phyloP scores from a whole-genome alignment of 78 protist genomes.

The Speleostelium caveatum region DNA sequence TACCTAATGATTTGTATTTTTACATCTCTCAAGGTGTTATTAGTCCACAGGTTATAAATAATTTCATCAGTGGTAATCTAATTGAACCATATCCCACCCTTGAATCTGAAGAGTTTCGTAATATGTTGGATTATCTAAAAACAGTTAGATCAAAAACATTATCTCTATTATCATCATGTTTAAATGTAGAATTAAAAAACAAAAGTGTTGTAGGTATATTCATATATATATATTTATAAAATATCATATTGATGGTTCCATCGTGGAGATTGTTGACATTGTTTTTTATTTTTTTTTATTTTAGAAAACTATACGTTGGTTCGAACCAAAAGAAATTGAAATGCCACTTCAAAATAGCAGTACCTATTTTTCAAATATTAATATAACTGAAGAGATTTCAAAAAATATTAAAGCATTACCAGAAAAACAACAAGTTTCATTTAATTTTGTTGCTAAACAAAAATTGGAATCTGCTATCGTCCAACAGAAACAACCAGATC shows the following conservation, averaged over 20 bases:
- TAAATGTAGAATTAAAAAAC: constrained; percentile 37
- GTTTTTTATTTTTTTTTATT: background rate
- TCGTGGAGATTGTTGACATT: background rate
- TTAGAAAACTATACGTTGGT: constrained; percentile 50
- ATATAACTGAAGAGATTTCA: background rate
- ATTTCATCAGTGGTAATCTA: constrained; percentile 47
- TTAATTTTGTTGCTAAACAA: too few relatives aligned
- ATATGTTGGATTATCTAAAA: constrained; percentile 59
- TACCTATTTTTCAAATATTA: background rate
- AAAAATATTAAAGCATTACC: background rate
- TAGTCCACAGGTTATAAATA: constrained; percentile 65
- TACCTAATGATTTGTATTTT: constrained; percentile 76
- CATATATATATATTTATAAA: background rate
- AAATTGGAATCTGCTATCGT: too few relatives aligned
- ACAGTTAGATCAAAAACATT: constrained; percentile 53
- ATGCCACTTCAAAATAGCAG: constrained; percentile 19
- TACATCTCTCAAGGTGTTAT: constrained; percentile 70
- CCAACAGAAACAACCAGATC: too few relatives aligned
- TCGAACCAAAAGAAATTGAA: constrained; percentile 75
- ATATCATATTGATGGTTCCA: too few relatives aligned
- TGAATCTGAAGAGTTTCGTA: constrained; percentile 55
- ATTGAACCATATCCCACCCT: constrained; percentile 67
- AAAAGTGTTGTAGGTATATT: constrained; percentile 16
- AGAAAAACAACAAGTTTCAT: background rate
- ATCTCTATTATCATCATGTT: constrained; percentile 17